phyloP scores from a whole-genome alignment of 352 stramenopile species.

The Globisporangium nagaii region DNA sequence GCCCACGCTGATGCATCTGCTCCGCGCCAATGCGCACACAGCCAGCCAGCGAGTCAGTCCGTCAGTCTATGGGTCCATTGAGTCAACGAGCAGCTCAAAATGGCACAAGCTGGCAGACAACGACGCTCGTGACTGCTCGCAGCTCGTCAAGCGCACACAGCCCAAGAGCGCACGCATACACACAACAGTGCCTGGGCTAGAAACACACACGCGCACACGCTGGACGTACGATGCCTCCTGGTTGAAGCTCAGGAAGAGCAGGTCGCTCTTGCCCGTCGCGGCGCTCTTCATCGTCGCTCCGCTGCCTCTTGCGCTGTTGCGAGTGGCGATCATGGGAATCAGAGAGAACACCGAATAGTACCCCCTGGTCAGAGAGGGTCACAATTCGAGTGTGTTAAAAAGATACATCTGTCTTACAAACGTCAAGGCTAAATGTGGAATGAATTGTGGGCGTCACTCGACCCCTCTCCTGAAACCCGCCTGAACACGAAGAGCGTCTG shows the following conservation, averaged over 20 bases:
- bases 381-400: no score
- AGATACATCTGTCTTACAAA: no score
- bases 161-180: background rate
- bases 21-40: constrained; percentile 2
- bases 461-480: no score
- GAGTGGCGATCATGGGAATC: background rate
- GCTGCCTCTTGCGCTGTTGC: no score
- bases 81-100: no score
- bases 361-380: no score
- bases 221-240: constrained; percentile 83
- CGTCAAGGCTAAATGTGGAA: no score
- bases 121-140: no score
- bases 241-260: constrained; percentile 91
- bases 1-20: constrained; percentile 87
- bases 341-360: no score
- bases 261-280: constrained; percentile 40
- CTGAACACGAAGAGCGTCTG: constrained; percentile 40
- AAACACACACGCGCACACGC: background rate
- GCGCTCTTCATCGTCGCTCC: constrained; percentile 29
- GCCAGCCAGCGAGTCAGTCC: background rate
- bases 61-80: no score
- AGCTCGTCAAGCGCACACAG: background rate
- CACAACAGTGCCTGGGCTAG: background rate
- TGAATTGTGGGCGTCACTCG: no score
- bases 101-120: no score